These are phyloP conservation scores for Ceratorhiza oryzae-sativae DNA, from an alignment of 1,284 basidiomycete genomes.

Conservation along the genomic window DNA sequence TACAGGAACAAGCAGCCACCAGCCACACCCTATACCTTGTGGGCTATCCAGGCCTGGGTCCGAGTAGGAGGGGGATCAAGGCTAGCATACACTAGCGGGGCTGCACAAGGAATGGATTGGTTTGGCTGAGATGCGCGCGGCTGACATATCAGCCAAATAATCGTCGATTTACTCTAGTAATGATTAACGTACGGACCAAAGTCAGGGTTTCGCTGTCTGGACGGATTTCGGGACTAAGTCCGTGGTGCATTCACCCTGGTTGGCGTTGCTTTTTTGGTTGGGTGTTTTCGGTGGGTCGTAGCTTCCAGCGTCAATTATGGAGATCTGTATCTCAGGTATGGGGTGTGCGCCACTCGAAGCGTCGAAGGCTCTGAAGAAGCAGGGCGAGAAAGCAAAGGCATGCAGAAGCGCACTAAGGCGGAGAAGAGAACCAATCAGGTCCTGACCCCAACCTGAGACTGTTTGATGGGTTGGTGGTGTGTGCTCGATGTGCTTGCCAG, in stretches of 20 bases:
- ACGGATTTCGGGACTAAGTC: background rate
- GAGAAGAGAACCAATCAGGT: background rate
- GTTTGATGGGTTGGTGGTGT: background rate
- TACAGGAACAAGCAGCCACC: too few relatives aligned
- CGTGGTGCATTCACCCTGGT: background rate
- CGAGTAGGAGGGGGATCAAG: background rate
- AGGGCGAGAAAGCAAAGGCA: background rate
- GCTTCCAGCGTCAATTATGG: too few relatives aligned
- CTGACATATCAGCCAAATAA: background rate
- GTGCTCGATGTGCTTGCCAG: background rate
- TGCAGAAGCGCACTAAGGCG: background rate
- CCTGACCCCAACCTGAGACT: conserved; percentile 5
- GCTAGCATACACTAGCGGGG: background rate
- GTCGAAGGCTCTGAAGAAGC: background rate
- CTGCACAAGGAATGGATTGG: background rate
- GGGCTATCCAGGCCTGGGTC: background rate
- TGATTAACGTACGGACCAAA: background rate
- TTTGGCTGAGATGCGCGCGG: background rate
- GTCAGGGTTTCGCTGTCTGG: too few relatives aligned
- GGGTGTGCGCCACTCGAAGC: background rate
- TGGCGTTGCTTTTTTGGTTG: too few relatives aligned
- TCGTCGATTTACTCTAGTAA: too few relatives aligned
- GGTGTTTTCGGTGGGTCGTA: too few relatives aligned
- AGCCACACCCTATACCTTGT: background rate
- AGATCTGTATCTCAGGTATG: background rate